phyloP scores from a whole-genome alignment of 495 filamentous ascomycete genomes.

The Baudoinia panamericana region DNA sequence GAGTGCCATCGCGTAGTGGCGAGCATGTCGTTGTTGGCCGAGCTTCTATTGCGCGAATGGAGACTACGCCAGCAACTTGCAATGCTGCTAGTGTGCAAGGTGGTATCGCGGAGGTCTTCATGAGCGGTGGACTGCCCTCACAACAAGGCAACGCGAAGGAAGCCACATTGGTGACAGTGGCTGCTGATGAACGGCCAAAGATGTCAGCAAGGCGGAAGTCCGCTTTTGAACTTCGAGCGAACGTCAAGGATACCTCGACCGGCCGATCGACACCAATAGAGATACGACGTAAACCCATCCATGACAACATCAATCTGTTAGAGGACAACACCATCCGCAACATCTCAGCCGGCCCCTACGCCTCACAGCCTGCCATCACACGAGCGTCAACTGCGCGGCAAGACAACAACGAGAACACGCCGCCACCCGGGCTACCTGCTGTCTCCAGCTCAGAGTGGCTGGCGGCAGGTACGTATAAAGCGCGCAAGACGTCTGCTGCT shows the following conservation, averaged over 20 bases:
- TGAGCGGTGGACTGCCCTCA: slow-evolving; percentile 4
- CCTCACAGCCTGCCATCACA: background rate
- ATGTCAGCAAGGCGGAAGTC: slow-evolving; percentile 21
- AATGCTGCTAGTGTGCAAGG: no score
- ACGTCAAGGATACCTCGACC: slow-evolving; percentile 11
- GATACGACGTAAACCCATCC: slow-evolving; percentile 11
- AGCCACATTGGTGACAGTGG: no score
- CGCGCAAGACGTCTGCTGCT: slow-evolving; percentile 1
- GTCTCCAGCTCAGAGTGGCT: slow-evolving; percentile 20
- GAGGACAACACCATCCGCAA: slow-evolving; percentile 19
- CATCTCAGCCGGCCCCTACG: slow-evolving; percentile 21
- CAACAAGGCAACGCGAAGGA: no score
- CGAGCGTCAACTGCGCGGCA: background rate
- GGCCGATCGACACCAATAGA: slow-evolving; percentile 8
- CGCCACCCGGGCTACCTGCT: slow-evolving; percentile 3
- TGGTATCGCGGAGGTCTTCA: background rate
- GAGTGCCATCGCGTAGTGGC: background rate
- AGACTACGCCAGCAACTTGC: slow-evolving; percentile 3
- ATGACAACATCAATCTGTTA: slow-evolving; percentile 5
- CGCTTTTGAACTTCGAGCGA: slow-evolving; percentile 25
- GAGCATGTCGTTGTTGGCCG: slow-evolving; percentile 10
- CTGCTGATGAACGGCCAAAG: no score
- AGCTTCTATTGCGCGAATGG: slow-evolving; percentile 7
- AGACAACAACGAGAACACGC: slow-evolving; percentile 16
- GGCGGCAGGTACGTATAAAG: slow-evolving; percentile 6